phyloP scores from a whole-genome alignment of 768 basidiomycete genomes.

The Tephrocybe sp. region DNA sequence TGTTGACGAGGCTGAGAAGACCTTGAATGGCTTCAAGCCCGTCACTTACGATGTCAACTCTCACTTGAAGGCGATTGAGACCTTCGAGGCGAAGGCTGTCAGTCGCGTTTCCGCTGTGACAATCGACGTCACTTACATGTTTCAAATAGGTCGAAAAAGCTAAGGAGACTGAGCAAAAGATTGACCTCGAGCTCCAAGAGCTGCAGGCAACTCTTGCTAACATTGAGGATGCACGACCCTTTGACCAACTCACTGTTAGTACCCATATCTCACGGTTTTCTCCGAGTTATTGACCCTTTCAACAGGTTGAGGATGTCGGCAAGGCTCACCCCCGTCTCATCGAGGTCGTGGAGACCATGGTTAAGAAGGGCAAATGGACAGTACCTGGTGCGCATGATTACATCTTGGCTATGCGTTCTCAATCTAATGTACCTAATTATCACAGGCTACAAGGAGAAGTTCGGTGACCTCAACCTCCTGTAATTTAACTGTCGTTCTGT shows the following conservation, averaged over 20 bases:
- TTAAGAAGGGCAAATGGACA: conserved; percentile 98
- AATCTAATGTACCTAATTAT: conserved; percentile 1
- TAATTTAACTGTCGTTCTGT: conserved; percentile 36
- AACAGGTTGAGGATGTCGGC: conserved; percentile 83
- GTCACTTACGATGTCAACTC: conserved; percentile 88
- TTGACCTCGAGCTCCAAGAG: conserved; percentile 86
- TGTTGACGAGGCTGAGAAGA: conserved; percentile 90
- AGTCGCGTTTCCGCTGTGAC: conserved; percentile 15
- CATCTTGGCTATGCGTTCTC: not conserved
- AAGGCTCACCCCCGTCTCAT: conserved; percentile 90
- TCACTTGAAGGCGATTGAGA: conserved; percentile 93
- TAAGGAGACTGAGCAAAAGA: conserved; percentile 84
- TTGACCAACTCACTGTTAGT: conserved; percentile 89
- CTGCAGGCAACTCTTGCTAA: conserved; percentile 93
- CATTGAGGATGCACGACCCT: conserved; percentile 95
- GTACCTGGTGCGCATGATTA: conserved; percentile 69
- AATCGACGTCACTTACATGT: not conserved
- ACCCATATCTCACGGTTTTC: not conserved
- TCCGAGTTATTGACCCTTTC: conserved; percentile 1
- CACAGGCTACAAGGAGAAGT: conserved; percentile 91
- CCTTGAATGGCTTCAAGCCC: conserved; percentile 87
- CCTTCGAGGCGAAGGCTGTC: conserved; percentile 96
- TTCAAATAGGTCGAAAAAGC: conserved; percentile 75
- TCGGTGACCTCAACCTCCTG: conserved; percentile 91
- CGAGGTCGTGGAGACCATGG: conserved; percentile 90